Evolutionary conservation across 1,284 basidiomycete genomes (phyloP), one percentile per base, ranked within the genome.

Genomic region (Stereum hirsutum): DNA sequence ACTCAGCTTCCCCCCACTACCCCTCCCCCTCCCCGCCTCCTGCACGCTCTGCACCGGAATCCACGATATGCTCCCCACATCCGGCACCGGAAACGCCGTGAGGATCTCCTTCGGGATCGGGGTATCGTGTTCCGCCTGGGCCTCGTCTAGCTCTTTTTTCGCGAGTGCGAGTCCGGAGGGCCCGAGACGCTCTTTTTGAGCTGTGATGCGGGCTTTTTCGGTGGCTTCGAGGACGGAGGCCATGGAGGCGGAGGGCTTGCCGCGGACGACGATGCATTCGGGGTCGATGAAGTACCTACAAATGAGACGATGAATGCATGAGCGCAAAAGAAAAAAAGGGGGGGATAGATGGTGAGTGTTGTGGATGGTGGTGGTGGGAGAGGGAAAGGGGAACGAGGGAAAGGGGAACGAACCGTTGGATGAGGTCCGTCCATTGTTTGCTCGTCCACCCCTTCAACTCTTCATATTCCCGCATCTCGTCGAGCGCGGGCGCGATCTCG

Each of bases 41-140:
- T 83, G 83, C 14, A 77, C 61, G 47, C 82, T 95, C 54, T 93
- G 79, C 2, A 99, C 93, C 1, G 88, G 81, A 46, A 99, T 94
- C 93, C 95, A 99, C 5, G 86, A 79, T 54, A 99, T 94, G 49
- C 81, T 89, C 54, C 85, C 81, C 19, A 94, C 87, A 54, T 86
- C 76, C 0, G 93, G 93, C 25, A 95, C 80, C 14, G 86, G 83
- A 73, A 98, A 99, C 17, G 76, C 68, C 3, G 78, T 84, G 31
- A 98, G 65, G 49, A 97, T 72, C 31, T 89, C 77, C 7, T 69
- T 67, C 5, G 95, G 95, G 46, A 97, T 92, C 8, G 84, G 79
- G 42, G 65, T 65, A 52, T 91, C 89, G 59, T 98, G 92, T 57
- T 90, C 88, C 39, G 75, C 73, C 66, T 97, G 94, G 3, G 96